phyloP scores from a whole-genome alignment of 208 protist genomes.

The Acanthamoeba healyi region DNA sequence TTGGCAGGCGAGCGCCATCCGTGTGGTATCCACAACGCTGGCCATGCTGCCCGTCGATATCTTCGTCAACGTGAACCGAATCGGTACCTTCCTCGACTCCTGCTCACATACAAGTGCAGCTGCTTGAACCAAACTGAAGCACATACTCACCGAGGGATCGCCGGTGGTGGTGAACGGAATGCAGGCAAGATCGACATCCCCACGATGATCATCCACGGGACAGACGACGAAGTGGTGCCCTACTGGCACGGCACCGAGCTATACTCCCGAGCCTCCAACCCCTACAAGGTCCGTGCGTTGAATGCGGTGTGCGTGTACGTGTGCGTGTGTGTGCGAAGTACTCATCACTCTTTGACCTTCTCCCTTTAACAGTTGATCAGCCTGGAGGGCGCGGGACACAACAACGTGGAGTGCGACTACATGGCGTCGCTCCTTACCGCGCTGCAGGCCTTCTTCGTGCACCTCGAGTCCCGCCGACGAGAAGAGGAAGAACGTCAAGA shows the following conservation, averaged over 20 bases:
- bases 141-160: no score
- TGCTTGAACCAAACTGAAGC: no score
- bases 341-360: not conserved
- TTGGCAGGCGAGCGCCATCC: constrained; percentile 30
- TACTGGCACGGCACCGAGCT: constrained; percentile 59
- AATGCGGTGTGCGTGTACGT: no score
- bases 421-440: not conserved
- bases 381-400: constrained; percentile 56
- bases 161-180: no score
- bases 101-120: not conserved
- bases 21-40: constrained; percentile 36
- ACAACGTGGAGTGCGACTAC: constrained; percentile 31
- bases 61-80: constrained; percentile 63
- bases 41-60: constrained; percentile 68
- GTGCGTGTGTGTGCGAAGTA: not conserved
- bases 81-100: not conserved
- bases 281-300: constrained; percentile 50
- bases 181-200: constrained; percentile 24
- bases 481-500: not conserved
- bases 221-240: constrained; percentile 47
- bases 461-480: not conserved
- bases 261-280: not conserved
- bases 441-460: not conserved
- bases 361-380: constrained; percentile 2
- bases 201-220: constrained; percentile 52